Base-by-base conservation (phyloP, 768 basidiomycete species). In the Trichaptum fuscoviolaceum region DNA sequence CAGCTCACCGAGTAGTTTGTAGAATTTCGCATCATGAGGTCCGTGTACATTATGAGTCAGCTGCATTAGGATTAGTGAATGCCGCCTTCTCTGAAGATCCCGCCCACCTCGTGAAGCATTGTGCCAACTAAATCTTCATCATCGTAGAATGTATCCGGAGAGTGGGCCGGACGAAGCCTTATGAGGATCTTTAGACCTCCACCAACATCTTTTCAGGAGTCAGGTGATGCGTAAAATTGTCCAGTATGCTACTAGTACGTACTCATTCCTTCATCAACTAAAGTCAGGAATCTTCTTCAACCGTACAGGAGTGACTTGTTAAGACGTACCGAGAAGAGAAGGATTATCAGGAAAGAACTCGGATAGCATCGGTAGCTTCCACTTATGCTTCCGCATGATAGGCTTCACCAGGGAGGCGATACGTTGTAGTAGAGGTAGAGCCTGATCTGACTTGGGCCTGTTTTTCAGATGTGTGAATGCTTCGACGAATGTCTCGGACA, bases 41-140 rank as follows among this genome's bases (percentile, higher is more conserved):
- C 93, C 93, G 71, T 94, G 92, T 8, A 91, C 86, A 72, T 91
- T 94, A 73, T 95, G 94, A 0, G 93, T 90, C 42, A 96, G 88
- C 93, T 96, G 65, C 7, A 35, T 26, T 66, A 64, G 61, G 25
- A 1, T 30, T 30, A 34, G 65, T 57, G 58, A 63, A 25, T 25
- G 23, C 23, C 8, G 20, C 36, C 52, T 62, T 20, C 9, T 26
- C 24, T 62, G 57, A 61, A 25, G 67, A 52, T 52, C 15, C 20
- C 15, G 67, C 77, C 69, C 69, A 91, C 93, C 82, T 97, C 95
- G 73, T 96, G 95, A 18, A 97, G 82, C 94, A 96, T 93, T 0
- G 92, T 92, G 64, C 85, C 81, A 1, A 96, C 80, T 3, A 97
- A 79, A 17, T 90, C 84, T 64, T 91, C 89, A 70, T 91, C 87